Evolutionary conservation across 257 asterid genomes (phyloP).

Genomic region (Lycium barbarum): DNA sequence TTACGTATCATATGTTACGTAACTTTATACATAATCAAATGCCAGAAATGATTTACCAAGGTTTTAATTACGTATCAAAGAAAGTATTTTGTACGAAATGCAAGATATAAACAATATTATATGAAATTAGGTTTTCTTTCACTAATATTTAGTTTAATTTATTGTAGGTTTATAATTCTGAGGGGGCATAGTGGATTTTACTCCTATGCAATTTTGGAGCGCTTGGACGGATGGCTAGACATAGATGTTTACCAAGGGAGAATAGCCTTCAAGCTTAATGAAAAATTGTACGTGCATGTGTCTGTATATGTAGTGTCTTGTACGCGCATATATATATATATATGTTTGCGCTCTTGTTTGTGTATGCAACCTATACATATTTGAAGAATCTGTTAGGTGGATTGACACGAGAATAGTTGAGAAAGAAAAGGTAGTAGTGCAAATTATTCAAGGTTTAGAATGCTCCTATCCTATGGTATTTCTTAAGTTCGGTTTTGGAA

Average conservation of each 20-base stretch:
- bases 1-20: background rate
- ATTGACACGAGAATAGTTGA: background rate
- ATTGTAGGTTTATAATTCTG: constrained; percentile 50
- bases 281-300: constrained; percentile 47
- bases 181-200: constrained; percentile 79
- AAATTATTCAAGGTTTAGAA: background rate
- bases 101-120: background rate
- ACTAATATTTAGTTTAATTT: background rate
- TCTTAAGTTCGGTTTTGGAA: background rate
- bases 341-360: background rate
- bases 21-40: background rate
- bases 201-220: constrained; percentile 73
- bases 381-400: background rate
- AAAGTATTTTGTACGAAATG: background rate
- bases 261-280: constrained; percentile 70
- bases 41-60: background rate
- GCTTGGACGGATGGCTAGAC: constrained; percentile 83
- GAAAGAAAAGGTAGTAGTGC: no score
- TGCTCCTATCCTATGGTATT: no score
- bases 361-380: background rate
- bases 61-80: background rate
- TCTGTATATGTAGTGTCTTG: no score
- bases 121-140: background rate
- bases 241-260: constrained; percentile 63
- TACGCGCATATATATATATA: background rate